phyloP scores from a whole-genome alignment of 1,284 basidiomycete species.

The Ganoderma sinense region DNA sequence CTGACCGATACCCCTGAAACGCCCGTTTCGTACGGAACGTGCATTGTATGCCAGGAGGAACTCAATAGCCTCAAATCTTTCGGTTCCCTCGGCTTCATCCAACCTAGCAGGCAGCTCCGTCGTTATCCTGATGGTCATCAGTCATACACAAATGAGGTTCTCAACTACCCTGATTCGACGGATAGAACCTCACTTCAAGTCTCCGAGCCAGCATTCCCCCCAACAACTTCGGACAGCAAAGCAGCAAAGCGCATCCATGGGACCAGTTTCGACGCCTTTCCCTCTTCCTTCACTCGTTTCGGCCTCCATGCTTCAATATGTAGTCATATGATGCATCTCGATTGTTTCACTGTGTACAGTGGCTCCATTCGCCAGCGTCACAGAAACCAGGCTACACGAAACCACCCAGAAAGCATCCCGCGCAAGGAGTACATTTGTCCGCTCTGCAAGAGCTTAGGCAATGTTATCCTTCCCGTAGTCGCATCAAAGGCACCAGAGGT shows the following conservation, averaged over 20 bases:
- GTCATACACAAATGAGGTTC: constrained; percentile 77
- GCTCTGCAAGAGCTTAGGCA: constrained; percentile 97
- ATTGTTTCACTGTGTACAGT: constrained; percentile 94
- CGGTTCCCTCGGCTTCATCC: constrained; percentile 90
- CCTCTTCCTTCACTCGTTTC: constrained; percentile 76
- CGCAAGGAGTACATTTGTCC: constrained; percentile 97
- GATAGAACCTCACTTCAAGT: constrained; percentile 56
- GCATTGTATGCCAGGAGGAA: constrained; percentile 98
- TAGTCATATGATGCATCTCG: constrained; percentile 97
- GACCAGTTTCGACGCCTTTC: constrained; percentile 79
- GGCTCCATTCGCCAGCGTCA: constrained; percentile 90
- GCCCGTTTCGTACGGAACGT: constrained; percentile 81
- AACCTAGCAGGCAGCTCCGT: constrained; percentile 88
- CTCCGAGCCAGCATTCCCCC: constrained; percentile 58
- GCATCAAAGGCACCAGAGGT: constrained; percentile 51
- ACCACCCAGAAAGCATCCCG: constrained; percentile 93
- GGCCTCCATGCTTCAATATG: constrained; percentile 93
- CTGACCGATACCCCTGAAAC: constrained; percentile 56
- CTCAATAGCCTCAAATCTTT: constrained; percentile 80
- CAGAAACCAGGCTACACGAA: constrained; percentile 88
- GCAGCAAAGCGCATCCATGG: constrained; percentile 56
- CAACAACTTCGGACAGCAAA: constrained; percentile 53
- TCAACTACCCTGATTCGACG: constrained; percentile 71
- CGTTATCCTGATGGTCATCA: constrained; percentile 79
- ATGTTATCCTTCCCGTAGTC: constrained; percentile 89